Evolutionary conservation across 2,329 filamentous ascomycete species (phyloP), one percentile per base, ranked within the genome.

Genomic region (Sporothrix humicola): DNA sequence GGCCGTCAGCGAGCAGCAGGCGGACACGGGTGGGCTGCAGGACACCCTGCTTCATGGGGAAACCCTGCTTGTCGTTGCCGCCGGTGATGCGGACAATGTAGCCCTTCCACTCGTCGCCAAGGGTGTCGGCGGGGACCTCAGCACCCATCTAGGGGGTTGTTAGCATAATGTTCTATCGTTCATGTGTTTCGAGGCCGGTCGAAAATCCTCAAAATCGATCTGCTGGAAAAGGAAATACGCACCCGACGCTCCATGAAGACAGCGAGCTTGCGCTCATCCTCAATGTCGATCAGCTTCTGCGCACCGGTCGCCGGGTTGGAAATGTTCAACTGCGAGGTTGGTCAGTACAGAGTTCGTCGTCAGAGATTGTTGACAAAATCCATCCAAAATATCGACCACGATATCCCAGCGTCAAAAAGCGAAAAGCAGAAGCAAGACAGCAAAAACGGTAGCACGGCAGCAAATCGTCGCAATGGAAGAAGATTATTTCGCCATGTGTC

Each of bases 41-140:
- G 85, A 97, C 93, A 90, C 96, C 96, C 92, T 99, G 97, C 94
- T 99, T 99, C 96, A 99, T 99, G 81, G 96, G 96, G 91, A 99
- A 99, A 89, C 96, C 96, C 90, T 99, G 97, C 94, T 99, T 99
- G 93, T 99, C 96, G 93, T 99, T 99, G 84, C 97, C 96, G 83
- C 96, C 97, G 82, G 96, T 99, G 89, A 99, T 98, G 85, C 91
- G 92, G 92, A 99, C 94, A 89, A 99, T 92, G 90, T 99, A 99
- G 86, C 96, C 96, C 91, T 98, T 98, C 93, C 97, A 99, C 88
- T 99, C 96, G 84, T 98, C 95, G 83, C 96, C 96, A 82, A 99
- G 90, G 84, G 91, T 92, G 88, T 99, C 97, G 82, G 92, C 96
- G 81, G 93, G 87, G 81, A 99, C 93, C 88, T 98, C 93, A 82